Evolutionary conservation across 768 basidiomycete genomes (phyloP).

Genomic region (Cystoderma amianthinum): DNA sequence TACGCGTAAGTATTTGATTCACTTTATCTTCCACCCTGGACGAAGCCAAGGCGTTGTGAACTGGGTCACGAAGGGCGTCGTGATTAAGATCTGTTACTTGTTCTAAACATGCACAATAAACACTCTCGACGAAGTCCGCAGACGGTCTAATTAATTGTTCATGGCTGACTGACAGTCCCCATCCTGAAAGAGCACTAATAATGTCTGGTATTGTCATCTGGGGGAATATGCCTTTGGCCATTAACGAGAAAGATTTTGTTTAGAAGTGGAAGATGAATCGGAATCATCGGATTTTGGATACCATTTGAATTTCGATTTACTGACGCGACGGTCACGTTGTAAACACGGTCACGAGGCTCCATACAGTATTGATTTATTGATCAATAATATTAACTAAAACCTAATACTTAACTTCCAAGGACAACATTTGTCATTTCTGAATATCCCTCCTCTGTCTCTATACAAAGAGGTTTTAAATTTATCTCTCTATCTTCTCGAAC

Average conservation of each 20-base stretch:
- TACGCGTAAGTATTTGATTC: slow-evolving; percentile 7
- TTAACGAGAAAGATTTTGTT: slow-evolving; percentile 11
- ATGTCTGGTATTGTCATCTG: slow-evolving; percentile 61
- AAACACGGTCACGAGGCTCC: slow-evolving; percentile 8
- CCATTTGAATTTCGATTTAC: not conserved
- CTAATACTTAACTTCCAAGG: no score
- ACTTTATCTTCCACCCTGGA: slow-evolving; percentile 54
- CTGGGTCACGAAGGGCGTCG: slow-evolving; percentile 51
- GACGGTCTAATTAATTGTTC: slow-evolving; percentile 66
- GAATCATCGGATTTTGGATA: not conserved
- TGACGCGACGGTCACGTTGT: slow-evolving; percentile 19
- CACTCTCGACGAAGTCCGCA: slow-evolving; percentile 60
- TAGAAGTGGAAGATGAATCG: slow-evolving; percentile 2
- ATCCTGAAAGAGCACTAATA: slow-evolving; percentile 53
- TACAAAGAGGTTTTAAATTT: no score
- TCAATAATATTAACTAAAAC: no score
- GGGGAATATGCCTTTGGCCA: slow-evolving; percentile 54
- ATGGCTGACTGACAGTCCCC: slow-evolving; percentile 60
- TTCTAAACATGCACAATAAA: slow-evolving; percentile 67
- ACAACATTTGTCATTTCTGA: no score
- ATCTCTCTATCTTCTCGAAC: no score
- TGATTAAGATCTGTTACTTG: slow-evolving; percentile 61
- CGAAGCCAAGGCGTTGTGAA: slow-evolving; percentile 44
- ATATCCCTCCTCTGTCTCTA: no score
- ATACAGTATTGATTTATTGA: not conserved